These are phyloP conservation scores for Russula emetica DNA, from an alignment of 768 basidiomycete genomes.

Conservation along the genomic window DNA sequence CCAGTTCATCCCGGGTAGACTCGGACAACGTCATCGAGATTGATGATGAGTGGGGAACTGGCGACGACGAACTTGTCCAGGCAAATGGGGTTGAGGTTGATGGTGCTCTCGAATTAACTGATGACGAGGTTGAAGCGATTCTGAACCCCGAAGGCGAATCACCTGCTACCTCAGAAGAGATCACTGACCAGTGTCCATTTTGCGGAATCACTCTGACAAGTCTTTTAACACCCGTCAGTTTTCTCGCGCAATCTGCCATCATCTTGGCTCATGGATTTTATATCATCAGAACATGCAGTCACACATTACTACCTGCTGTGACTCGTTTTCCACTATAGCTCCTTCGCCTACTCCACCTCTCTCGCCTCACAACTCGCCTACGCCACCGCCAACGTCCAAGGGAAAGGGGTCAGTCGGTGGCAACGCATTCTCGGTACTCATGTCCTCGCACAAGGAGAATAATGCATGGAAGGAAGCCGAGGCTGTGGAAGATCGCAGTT, in stretches of 20 bases:
- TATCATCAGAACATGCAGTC: slow-evolving; percentile 42
- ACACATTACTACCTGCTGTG: slow-evolving; percentile 60
- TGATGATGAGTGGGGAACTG: slow-evolving; percentile 62
- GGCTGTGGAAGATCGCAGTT: slow-evolving; percentile 45
- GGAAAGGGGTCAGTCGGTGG: slow-evolving; percentile 25
- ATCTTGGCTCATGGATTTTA: not conserved
- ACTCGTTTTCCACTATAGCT: slow-evolving; percentile 29
- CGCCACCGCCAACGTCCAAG: slow-evolving; percentile 19
- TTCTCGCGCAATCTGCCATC: slow-evolving; percentile 18
- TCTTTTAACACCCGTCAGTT: slow-evolving; percentile 32
- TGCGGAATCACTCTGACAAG: slow-evolving; percentile 34
- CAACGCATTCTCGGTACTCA: slow-evolving; percentile 75
- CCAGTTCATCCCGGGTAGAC: not conserved
- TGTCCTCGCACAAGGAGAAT: slow-evolving; percentile 80
- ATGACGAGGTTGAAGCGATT: slow-evolving; percentile 33
- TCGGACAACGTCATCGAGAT: slow-evolving; percentile 17
- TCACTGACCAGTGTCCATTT: slow-evolving; percentile 33
- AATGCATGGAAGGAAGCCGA: slow-evolving; percentile 83
- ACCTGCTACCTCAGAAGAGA: not conserved
- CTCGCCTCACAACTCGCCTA: slow-evolving; percentile 27
- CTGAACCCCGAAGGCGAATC: slow-evolving; percentile 30
- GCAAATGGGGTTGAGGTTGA: slow-evolving; percentile 33
- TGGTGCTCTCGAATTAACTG: slow-evolving; percentile 23
- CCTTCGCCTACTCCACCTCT: not conserved
- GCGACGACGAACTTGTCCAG: slow-evolving; percentile 59